Evolutionary conservation across 202 grass and related monocot species (phyloP), one percentile per base, ranked within the genome.

Genomic region (Digitaria exilis): DNA sequence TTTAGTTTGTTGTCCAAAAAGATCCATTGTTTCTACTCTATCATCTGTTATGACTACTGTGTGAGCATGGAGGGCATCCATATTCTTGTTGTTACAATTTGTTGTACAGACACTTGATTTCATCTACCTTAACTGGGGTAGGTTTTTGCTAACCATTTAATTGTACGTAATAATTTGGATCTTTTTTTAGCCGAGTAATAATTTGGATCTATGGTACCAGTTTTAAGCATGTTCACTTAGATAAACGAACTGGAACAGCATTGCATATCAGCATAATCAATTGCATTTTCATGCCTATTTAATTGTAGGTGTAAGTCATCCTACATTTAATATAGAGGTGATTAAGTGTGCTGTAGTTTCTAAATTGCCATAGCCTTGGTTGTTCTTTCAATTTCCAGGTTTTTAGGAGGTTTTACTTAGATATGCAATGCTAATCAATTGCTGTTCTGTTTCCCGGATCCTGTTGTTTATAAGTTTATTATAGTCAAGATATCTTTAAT

Each of bases 1-100:
- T 82, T 68, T 69, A 62, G 64, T 48, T 70, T 19, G 75, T 66
- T 12, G 13, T 76, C 44, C 30, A 70, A 70, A 82, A 42, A 50
- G 76, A 2, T 13, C 12, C 17, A 79, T 84, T 65, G 31, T 43
- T 87, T 77, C 26, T 56, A 60, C 22, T 28, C 22, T 75, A 21
- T 43, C 57, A 75, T 41, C 21, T 31, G 31, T 78, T 71, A 17
- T 39, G 19, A 45, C 49, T 60, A 26, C 28, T 58, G 25, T 35
- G 17, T 18, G 31, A 66, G 39, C 37, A 42, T 69, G 37, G 15
- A 59, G 9, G 18, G 16, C 5, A 61, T 15, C 22, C 42, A 46
- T 42, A 34, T 51, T 42, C 10, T 18, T 66, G 54, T 50, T 8
- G 4, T 57, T 65, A 57, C 7, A 68, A 26, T 58, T 69, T 19